Evolutionary conservation across 495 filamentous ascomycete species (phyloP), one percentile per base, ranked within the genome.

Genomic region (Achaetomiella virescens): DNA sequence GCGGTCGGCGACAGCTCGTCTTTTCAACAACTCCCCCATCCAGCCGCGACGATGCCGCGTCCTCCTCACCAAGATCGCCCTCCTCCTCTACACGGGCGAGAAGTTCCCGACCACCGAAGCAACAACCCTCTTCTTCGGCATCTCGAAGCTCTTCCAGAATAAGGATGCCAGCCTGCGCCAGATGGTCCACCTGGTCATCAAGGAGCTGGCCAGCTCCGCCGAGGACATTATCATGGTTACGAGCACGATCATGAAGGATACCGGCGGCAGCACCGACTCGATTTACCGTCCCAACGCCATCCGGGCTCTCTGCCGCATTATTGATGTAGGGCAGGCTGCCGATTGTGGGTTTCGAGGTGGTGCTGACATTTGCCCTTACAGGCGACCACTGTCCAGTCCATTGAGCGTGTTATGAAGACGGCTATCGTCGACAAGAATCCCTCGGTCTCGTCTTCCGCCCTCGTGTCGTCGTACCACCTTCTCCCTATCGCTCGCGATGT

Each of bases 171-270:
- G 89, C 60, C 80, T 99, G 71, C 90, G 93, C 64, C 93, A 99
- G 78, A 97, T 97, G 92, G 92, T 99, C 35, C 96, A 97, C 76
- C 80, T 98, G 29, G 85, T 96, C 61, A 85, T 98, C 77, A 97
- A 96, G 80, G 93, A 99, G 80, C 78, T 99, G 61, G 89, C 92
- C 57, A 81, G 84, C 67, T 95, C 90, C n/a, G 92, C 95, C 27
- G 91, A 97, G 73, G 93, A 99, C 80, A 91, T 96, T 55, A 99
- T 99, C 62, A 97, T 99, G 93, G 92, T 96, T 49, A 99, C 93
- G 21, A 91, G 88, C 74, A 96, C 90, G 63, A 96, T 99, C 59
- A 99, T 99, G 92, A 99, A 99, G 77, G 93, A 99, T 69, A 96
- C 92, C 7, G 90, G 91, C 52, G 90, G 93, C 61, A 90, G 90